These are phyloP conservation scores for Paecilomyces formosus DNA, from an alignment of 2,329 filamentous ascomycete species.

Conservation along the genomic window DNA sequence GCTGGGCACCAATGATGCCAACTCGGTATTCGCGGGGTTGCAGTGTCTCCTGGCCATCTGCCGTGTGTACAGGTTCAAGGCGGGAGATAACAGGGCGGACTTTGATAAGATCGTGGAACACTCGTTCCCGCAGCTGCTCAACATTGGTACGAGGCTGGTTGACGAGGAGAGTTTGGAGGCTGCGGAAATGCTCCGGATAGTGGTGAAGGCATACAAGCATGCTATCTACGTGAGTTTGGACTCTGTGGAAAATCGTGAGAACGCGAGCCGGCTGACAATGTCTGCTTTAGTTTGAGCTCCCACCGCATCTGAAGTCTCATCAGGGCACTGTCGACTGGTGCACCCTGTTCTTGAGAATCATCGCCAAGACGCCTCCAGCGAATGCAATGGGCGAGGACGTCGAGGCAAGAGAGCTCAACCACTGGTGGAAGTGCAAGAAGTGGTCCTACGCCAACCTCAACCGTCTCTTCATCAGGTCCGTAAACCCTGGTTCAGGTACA, in stretches of 20 bases:
- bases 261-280: conserved; percentile 21
- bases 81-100: conserved; percentile 70
- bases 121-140: conserved; percentile 79
- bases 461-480: conserved; percentile 81
- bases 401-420: conserved; percentile 82
- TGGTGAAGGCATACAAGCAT: conserved; percentile 96
- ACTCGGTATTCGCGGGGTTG: conserved; percentile 83
- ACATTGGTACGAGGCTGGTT: conserved; percentile 80
- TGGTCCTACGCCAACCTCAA: conserved; percentile 99
- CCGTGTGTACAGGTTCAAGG: conserved; percentile 91
- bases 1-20: conserved; percentile 75
- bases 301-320: conserved; percentile 67
- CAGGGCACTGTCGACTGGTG: conserved; percentile 90
- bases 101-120: conserved; percentile 92
- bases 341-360: conserved; percentile 83
- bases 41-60: conserved; percentile 93
- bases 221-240: conserved; percentile 73
- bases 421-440: conserved; percentile 99
- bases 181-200: conserved; percentile 90
- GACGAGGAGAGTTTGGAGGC: conserved; percentile 90
- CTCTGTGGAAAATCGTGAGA: conserved; percentile 1
- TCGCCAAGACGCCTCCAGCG: conserved; percentile 75
- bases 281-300: conserved; percentile 68
- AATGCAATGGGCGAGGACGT: conserved; percentile 71
- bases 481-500: conserved; percentile 6